Percentiles rank a stretch among this genome's conserved stretches.
Conservation (phyloP, 225 moss, liverwort and hornwort species). For the Straminergon stramineum region DNA sequence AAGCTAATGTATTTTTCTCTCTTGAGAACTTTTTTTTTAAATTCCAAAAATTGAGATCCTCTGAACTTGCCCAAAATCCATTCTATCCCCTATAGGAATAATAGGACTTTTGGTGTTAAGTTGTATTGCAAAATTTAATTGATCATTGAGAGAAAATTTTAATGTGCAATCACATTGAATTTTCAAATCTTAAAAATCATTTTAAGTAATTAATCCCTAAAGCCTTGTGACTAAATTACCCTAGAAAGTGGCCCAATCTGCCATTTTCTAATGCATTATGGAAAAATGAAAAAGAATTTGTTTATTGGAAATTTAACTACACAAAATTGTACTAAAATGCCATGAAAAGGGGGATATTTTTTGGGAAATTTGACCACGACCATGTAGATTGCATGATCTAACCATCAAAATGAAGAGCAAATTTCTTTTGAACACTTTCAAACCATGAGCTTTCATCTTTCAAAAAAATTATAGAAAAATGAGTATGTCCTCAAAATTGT, state of each 20-base stretch:
- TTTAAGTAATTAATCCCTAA: neutral
- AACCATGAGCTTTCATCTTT: neutral
- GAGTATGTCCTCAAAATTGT: neutral
- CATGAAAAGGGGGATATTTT: accelerated
- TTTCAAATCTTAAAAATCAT: neutral
- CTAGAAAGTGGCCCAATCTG: neutral
- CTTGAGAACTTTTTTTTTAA: accelerated
- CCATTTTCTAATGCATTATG: neutral
- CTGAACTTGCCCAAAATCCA: accelerated
- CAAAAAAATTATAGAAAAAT: neutral
- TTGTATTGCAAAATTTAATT: neutral
- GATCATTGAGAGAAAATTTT: neutral
- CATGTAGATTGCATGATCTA: neutral
- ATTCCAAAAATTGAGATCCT: too few species aligned
- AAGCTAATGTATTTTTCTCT: neutral
- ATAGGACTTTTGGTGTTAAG: neutral
- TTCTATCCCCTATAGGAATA: accelerated
- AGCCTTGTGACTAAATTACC: neutral
- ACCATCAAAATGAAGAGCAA: neutral
- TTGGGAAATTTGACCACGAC: neutral
- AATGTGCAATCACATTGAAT: neutral
- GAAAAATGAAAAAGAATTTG: neutral
- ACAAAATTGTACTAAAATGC: neutral
- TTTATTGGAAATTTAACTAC: accelerated
- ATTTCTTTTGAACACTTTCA: neutral